These are phyloP conservation scores for Populus trichocarpa DNA, from an alignment of 441 rosid species.

Conservation along the genomic window DNA sequence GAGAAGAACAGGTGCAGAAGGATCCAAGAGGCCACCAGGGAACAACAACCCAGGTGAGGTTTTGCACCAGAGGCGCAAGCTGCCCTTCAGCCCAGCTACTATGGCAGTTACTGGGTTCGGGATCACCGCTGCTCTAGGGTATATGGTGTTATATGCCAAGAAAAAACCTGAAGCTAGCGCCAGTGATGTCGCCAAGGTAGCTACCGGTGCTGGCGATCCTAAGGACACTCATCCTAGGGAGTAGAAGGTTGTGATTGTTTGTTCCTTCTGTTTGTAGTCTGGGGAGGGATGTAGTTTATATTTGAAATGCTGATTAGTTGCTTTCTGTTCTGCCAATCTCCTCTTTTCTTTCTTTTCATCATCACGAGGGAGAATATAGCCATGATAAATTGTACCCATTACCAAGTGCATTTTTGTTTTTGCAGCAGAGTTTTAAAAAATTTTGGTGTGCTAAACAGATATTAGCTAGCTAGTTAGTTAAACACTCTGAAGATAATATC, in stretches of 20 bases:
- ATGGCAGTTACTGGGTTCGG: conserved; percentile 52
- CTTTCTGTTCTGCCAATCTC: neutral
- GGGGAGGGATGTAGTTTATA: neutral
- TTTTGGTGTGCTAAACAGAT: neutral
- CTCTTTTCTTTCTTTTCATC: neutral
- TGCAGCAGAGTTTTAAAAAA: no score
- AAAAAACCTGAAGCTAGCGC: conserved; percentile 65
- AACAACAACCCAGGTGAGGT: no score
- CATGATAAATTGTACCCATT: neutral
- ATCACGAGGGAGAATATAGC: neutral
- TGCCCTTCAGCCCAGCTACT: conserved; percentile 53
- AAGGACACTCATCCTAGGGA: conserved; percentile 63
- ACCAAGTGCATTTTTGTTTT: neutral
- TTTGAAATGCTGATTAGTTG: neutral
- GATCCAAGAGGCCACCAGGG: conserved; percentile 25
- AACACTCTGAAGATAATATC: neutral
- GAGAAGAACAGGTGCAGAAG: conserved; percentile 54
- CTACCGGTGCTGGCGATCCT: conserved; percentile 41
- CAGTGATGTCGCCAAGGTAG: conserved; percentile 52
- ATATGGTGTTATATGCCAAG: conserved; percentile 40
- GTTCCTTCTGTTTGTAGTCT: neutral
- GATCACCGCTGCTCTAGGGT: conserved; percentile 45
- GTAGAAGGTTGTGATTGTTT: conserved; percentile 7
- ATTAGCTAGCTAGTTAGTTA: neutral
- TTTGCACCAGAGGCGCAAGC: conserved; percentile 43